These are phyloP conservation scores for Leucogyrophana mollusca DNA, from an alignment of 768 basidiomycete species.

Conservation along the genomic window DNA sequence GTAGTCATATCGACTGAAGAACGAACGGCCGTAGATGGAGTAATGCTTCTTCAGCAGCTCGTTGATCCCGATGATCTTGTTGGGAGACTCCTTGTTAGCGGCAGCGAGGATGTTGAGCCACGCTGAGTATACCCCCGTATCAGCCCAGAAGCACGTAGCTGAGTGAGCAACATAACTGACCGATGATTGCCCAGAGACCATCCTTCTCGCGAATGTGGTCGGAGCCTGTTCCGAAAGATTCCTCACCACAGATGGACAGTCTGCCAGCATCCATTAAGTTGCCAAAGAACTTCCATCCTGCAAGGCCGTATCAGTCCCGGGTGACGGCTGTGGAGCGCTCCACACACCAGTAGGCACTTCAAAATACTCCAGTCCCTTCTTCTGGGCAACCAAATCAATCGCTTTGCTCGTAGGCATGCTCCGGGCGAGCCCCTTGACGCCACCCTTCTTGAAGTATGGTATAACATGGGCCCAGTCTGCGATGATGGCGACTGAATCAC, in stretches of 20 bases:
- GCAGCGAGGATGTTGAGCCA: conserved; percentile 98
- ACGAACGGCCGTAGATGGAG: conserved; percentile 89
- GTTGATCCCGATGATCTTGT: conserved; percentile 83
- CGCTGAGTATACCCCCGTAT: conserved; percentile 52
- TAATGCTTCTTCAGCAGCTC: conserved; percentile 89
- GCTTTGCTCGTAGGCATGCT: conserved; percentile 98
- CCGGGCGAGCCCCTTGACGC: conserved; percentile 93
- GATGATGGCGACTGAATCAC: conserved; percentile 97
- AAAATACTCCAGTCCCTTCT: conserved; percentile 88
- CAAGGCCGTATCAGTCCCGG: neutral
- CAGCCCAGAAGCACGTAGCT: conserved; percentile 72
- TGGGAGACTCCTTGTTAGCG: conserved; percentile 72
- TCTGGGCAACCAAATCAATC: conserved; percentile 93
- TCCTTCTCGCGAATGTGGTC: conserved; percentile 99
- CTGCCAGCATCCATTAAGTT: conserved; percentile 99
- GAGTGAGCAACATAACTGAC: conserved; percentile 42
- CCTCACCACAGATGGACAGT: conserved; percentile 97
- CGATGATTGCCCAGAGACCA: conserved; percentile 95
- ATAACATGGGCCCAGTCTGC: conserved; percentile 94
- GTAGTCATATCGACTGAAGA: conserved; percentile 99
- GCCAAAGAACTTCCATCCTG: conserved; percentile 99
- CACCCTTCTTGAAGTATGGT: conserved; percentile 86
- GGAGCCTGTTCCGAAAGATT: conserved; percentile 99
- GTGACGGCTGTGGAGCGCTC: conserved; percentile 1
- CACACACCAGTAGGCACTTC: conserved; percentile 91